Base-by-base conservation (phyloP, 2,329 filamentous ascomycete genomes). In the Rhynchosporium secalis region DNA sequence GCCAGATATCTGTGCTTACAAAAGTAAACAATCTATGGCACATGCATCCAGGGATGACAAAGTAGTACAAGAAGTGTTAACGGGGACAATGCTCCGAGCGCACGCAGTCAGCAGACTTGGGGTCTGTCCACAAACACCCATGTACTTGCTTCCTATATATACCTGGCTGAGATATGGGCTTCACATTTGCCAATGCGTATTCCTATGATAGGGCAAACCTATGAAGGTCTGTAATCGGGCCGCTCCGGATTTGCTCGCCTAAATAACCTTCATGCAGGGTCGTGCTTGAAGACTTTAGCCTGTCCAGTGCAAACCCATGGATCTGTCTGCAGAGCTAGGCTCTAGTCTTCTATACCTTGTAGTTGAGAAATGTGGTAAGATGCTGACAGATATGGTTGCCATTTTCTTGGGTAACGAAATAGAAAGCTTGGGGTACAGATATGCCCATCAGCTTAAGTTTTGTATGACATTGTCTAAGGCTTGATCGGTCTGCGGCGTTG, bases 211-310 rank as follows among this genome's bases (percentile, higher is more conserved):
- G 54, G 54, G 5, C 26, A 3, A 33, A 7, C 54, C 54, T 3
- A 31, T 26, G 28, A 51, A 26, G 9, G 20, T 4, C 26, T 56
- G 54, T 26, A 4, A 5, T 40, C 7, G 40, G 54, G 8, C 41
- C 9, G 52, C 38, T 31, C 38, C 54, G 6, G 20, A 13, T 9
- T 15, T 56, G 15, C 40, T 45, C 40, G 12, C 40, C 29, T 2
- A 54, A 4, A 9, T 15, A 36, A 38, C 33, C n/a, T 12, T 43
- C 26, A 31, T 56, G 54, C 54, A 56, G 54, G 33, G 54, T 46
- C 40, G 31, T 45, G 54, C 26, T 45, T 56, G 54, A 56, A 56
- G 38, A 40, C 45, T 46, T 56, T 56, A 46, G 41, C 54, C 40
- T 46, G 28, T 33, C 40, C 38, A 45, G 28, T 33, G 54, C 2